A percentile compares a stretch with the other conserved stretches of the same genome.
Conservation (phyloP, 768 basidiomycete genomes). For the Sporobolomyces phaffii region DNA sequence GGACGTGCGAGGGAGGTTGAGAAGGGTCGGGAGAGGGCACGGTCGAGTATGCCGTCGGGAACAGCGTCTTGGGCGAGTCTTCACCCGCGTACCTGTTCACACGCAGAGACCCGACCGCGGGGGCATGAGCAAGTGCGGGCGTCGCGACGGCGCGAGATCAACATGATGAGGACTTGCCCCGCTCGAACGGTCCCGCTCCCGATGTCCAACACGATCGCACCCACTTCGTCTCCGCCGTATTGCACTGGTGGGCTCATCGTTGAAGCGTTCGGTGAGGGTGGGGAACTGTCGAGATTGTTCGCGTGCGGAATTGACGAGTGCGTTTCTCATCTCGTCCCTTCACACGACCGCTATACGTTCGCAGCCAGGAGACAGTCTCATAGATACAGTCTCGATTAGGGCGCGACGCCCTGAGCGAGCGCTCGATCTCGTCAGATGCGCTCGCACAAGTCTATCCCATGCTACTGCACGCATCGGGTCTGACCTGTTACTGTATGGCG, state of each 20-base stretch:
- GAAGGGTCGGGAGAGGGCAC: slow-evolving; percentile 45
- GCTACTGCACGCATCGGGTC: too few relatives aligned
- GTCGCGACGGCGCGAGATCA: background rate
- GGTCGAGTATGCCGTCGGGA: slow-evolving; percentile 84
- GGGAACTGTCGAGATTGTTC: too few relatives aligned
- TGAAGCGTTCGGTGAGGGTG: background rate
- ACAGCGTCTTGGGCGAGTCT: slow-evolving; percentile 85
- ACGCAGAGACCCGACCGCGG: background rate
- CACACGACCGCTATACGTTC: too few relatives aligned
- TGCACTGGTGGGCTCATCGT: slow-evolving; percentile 30
- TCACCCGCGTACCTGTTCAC: slow-evolving; percentile 74
- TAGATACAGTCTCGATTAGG: too few relatives aligned
- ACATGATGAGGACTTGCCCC: slow-evolving; percentile 50
- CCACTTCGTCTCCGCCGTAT: slow-evolving; percentile 53
- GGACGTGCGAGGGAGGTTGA: slow-evolving; percentile 35
- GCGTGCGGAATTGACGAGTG: too few relatives aligned
- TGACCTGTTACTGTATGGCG: too few relatives aligned
- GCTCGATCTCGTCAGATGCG: too few relatives aligned
- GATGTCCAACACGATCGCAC: slow-evolving; percentile 90
- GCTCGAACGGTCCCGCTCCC: slow-evolving; percentile 83
- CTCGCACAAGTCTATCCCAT: too few relatives aligned
- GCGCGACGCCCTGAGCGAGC: too few relatives aligned
- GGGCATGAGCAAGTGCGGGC: background rate
- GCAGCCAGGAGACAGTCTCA: too few relatives aligned
- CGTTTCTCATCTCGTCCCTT: too few relatives aligned